Evolutionary conservation across 768 basidiomycete genomes (phyloP), one percentile per base, ranked within the genome.

Genomic region (Boletus reticulatus): DNA sequence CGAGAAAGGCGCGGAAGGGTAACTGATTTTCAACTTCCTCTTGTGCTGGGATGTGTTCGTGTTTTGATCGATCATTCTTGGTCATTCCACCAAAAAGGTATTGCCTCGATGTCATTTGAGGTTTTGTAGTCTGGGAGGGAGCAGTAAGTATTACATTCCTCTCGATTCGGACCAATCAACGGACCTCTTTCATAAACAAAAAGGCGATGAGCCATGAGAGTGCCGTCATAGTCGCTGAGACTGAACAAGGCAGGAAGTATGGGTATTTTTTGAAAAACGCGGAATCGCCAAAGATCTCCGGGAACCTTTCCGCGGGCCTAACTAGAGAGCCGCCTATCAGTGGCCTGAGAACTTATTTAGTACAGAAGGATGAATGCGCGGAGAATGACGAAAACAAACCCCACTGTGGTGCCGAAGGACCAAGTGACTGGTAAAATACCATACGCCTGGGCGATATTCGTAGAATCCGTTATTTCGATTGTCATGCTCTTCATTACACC

Each of bases 171-270:
- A 51, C 6, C 24, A 37, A 24, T 13, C 16, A 13, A 53, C 50
- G 6, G 6, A 78, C 80, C 75, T 89, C 88, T 58, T 80, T 79
- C 43, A 89, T 68, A 64, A 77, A 84, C 8, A 82, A 37, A 41
- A 77, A 67, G 0, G 79, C 75, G 11, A 84, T 66, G 14, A 82
- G 37, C 77, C 79, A 83, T 10, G 79, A 79, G 13, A 84, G 9
- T 9, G 72, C 67, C 2, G 84, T 75, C 60, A 84, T 78, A 1
- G 78, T 79, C 1, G 84, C 85, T 5, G 84, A 75, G 16, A 87
- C 78, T 13, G 84, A 77, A 60, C 88, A 89, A 0, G 88, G 82
- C 16, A 89, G 75, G 66, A 89, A 87, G 69, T 92, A 91, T 0
- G 89, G 88, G 67, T 85, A 86, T 48, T 77, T 65, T 59, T 75